Evolutionary conservation across 2,329 filamentous ascomycete species (phyloP).

Genomic region (Epichloe hybrida): DNA sequence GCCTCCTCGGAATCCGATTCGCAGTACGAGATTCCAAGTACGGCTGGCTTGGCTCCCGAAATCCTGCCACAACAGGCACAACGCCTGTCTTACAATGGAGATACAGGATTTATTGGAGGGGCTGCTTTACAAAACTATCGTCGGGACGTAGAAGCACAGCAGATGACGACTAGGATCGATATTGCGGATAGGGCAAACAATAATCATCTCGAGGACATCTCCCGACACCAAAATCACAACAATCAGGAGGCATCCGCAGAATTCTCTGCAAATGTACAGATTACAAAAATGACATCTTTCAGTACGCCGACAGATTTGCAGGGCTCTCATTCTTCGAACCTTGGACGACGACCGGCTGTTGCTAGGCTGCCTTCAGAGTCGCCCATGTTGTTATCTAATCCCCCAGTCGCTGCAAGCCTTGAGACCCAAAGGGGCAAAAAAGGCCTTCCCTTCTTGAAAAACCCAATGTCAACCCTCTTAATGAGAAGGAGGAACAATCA

Average conservation of each 20-base stretch:
- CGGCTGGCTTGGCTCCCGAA: slow-evolving; percentile 9
- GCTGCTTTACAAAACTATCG: slow-evolving; percentile 38
- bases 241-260: slow-evolving; percentile 16
- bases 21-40: slow-evolving; percentile 10
- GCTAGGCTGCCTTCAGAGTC: slow-evolving; percentile 27
- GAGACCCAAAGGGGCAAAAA: slow-evolving; percentile 37
- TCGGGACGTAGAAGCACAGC: slow-evolving; percentile 18
- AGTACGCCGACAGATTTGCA: slow-evolving; percentile 37
- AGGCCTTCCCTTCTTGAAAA: slow-evolving; percentile 43
- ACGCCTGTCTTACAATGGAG: slow-evolving; percentile 22
- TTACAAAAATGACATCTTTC: slow-evolving; percentile 29
- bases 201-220: slow-evolving; percentile 3
- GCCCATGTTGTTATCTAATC: slow-evolving; percentile 13
- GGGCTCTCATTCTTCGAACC: slow-evolving; percentile 14
- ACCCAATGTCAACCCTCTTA: slow-evolving; percentile 45
- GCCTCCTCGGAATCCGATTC: slow-evolving; percentile 25
- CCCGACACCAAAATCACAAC: slow-evolving; percentile 2
- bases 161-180: slow-evolving; percentile 1
- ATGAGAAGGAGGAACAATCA: slow-evolving; percentile 43
- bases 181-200: not conserved
- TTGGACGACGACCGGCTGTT: slow-evolving; percentile 30
- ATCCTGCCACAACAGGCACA: slow-evolving; percentile 14
- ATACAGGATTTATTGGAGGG: slow-evolving; percentile 40
- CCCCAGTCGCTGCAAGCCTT: slow-evolving; percentile 11
- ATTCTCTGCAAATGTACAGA: slow-evolving; percentile 16